Evolutionary conservation across 2,329 filamentous ascomycete species (phyloP).

Genomic region (Penicillium fuscoglaucum): DNA sequence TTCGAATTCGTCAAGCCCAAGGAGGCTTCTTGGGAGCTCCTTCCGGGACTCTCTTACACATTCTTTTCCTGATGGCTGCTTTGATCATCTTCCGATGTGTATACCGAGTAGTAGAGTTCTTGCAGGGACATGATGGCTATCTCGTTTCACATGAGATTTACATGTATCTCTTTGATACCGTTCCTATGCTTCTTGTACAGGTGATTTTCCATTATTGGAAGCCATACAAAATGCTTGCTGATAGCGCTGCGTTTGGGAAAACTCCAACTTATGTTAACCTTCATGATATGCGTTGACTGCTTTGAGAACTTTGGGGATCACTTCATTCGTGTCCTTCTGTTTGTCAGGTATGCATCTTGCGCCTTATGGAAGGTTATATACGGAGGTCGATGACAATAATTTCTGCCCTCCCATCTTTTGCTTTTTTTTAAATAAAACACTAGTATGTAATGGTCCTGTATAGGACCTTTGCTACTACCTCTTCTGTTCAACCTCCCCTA

Average conservation of each 20-base stretch:
- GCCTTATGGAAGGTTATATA: background rate
- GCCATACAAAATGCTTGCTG: constrained; percentile 3
- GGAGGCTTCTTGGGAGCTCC: background rate
- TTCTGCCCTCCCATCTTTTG: too few relatives aligned
- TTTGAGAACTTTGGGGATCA: too few relatives aligned
- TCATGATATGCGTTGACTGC: background rate
- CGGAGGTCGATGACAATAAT: too few relatives aligned
- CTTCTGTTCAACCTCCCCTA: too few relatives aligned
- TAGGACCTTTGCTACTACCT: too few relatives aligned
- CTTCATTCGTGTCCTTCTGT: too few relatives aligned
- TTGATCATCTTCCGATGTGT: constrained; percentile 20
- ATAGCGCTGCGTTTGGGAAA: background rate
- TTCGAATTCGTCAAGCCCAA: background rate
- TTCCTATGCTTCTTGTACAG: constrained; percentile 16
- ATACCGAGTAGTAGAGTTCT: constrained; percentile 13
- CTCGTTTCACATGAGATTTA: constrained; percentile 7
- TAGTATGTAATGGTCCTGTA: too few relatives aligned
- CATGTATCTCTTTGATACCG: constrained; percentile 20
- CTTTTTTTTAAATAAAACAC: too few relatives aligned
- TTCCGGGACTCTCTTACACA: background rate
- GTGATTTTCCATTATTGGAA: constrained; percentile 11
- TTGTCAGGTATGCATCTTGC: background rate
- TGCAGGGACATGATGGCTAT: constrained; percentile 9
- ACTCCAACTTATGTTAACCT: background rate
- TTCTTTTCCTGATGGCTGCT: background rate